Evolutionary conservation across 208 protist genomes (phyloP), one percentile per base, ranked within the genome.

Genomic region (Crithidia fasciculata): DNA sequence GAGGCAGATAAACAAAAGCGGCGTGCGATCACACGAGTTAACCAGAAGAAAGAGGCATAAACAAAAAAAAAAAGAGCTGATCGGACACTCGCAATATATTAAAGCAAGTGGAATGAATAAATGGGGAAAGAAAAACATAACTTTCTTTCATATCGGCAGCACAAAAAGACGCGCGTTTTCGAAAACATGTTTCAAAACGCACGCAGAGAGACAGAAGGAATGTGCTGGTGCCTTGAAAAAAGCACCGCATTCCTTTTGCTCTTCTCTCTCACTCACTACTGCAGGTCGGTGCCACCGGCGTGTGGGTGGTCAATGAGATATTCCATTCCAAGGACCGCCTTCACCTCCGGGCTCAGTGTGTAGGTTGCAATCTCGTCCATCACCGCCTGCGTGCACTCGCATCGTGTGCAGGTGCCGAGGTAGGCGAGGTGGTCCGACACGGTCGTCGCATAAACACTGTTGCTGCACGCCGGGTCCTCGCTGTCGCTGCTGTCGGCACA

Each of bases 401-500:
- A 94, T 4, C 47, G 60, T 2, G 86, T 86, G 68, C 77, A 89
- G 45, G 74, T 66, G 54, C 76, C 80, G 18, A 94, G 61, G 69
- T 94, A 94, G n/a, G 67, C 10, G 56, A 88, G 60, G 61, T 94
- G 89, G 50, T 94, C 86, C 16, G 69, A 12, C 16, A 88, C 53
- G 9, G 49, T 72, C 12, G 71, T 68, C 9, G 53, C 54, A 19
- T 68, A 75, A 37, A 87, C 50, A 40, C 80, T 86, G 77, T 81
- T 70, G 63, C 86, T 91, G 79, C 89, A 94, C 45, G 40, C 18
- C 47, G 61, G 18, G 62, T 89, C 83, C 79, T 94, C 89, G 37
- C 28, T 40, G 4, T 44, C 65, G 37, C 28, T 50, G 37, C 61
- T 43, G 69, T 88, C 85, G 18, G n/a, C 65, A 74, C 89, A 94